These are phyloP conservation scores for Paecilomyces variotii DNA, from an alignment of 2,329 filamentous ascomycete species.

Conservation along the genomic window DNA sequence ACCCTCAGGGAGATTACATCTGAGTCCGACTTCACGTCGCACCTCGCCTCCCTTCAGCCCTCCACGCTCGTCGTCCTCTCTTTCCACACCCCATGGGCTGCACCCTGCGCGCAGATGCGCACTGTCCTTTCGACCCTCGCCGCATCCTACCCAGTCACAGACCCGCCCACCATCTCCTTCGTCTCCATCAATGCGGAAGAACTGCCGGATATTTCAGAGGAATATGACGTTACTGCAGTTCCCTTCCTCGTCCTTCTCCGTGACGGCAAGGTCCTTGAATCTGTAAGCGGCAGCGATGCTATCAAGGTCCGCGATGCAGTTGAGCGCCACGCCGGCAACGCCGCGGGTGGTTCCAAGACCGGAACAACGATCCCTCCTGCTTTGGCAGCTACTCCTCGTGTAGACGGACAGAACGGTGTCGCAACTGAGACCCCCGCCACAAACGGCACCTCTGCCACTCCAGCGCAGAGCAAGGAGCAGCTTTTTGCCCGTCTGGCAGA, in stretches of 20 bases:
- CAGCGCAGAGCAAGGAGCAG: constrained; percentile 64
- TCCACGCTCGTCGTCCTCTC: constrained; percentile 75
- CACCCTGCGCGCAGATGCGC: constrained; percentile 90
- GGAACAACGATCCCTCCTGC: constrained; percentile 27
- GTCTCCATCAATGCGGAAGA: constrained; percentile 91
- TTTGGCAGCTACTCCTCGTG: constrained; percentile 32
- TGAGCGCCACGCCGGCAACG: constrained; percentile 63
- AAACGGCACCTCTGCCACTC: constrained; percentile 14
- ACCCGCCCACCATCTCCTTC: constrained; percentile 66
- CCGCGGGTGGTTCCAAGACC: constrained; percentile 24
- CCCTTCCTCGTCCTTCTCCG: constrained; percentile 82
- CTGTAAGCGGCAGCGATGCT: constrained; percentile 83
- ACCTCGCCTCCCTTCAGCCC: constrained; percentile 57
- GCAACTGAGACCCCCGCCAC: constrained; percentile 19
- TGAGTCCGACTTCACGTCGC: constrained; percentile 63
- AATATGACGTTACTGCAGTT: constrained; percentile 89
- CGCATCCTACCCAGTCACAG: constrained; percentile 66
- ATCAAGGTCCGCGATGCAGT: constrained; percentile 77
- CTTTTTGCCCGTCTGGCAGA: constrained; percentile 71
- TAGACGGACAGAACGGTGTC: constrained; percentile 18
- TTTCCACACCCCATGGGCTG: constrained; percentile 95
- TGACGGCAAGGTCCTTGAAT: constrained; percentile 67
- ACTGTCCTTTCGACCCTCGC: constrained; percentile 79
- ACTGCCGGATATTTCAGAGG: constrained; percentile 80
- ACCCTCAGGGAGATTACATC: constrained; percentile 69